Evolutionary conservation across 2,329 filamentous ascomycete genomes (phyloP), one percentile per base, ranked within the genome.

Genomic region (Elsinoe australis): DNA sequence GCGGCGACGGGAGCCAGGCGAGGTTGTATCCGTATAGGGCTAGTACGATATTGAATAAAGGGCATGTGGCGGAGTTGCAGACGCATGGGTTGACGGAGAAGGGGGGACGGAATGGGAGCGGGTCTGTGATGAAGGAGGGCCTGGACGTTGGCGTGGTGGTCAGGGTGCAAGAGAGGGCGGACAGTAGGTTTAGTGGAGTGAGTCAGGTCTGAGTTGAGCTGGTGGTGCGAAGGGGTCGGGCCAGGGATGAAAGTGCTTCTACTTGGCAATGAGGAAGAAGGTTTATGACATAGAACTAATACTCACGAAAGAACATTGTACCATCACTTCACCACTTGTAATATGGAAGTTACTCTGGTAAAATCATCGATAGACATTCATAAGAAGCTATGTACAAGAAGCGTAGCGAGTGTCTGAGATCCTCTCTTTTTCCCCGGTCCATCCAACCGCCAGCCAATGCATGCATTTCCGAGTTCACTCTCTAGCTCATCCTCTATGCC

Each of bases 301-400:
- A n/a, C n/a, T n/a, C n/a, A n/a, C n/a, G n/a, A n/a, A n/a, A n/a
- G n/a, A n/a, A n/a, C n/a, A n/a, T n/a, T n/a, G n/a, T n/a, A n/a
- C n/a, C n/a, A n/a, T n/a, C n/a, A n/a, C n/a, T n/a, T n/a, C n/a
- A n/a, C n/a, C n/a, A n/a, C n/a, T n/a, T n/a, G n/a, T n/a, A n/a
- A n/a, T n/a, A n/a, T n/a, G n/a, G n/a, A n/a, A n/a, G n/a, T n/a
- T n/a, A n/a, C n/a, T n/a, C n/a, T n/a, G n/a, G n/a, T n/a, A n/a
- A n/a, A n/a, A n/a, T n/a, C n/a, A 31, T 21, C 15, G 26, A 31
- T 44, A 32, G 26, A 44, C 39, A 44, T 44, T 32, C 14, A 31
- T 14, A 32, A 44, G 39, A 44, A 44, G 26, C 39, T 44, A 44
- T 44, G 19, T 32, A 44, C 39, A 44, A 28, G 39, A 44, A 44